Conservation (phyloP, 305 asterid genomes). For the Solanum hybrid region DNA sequence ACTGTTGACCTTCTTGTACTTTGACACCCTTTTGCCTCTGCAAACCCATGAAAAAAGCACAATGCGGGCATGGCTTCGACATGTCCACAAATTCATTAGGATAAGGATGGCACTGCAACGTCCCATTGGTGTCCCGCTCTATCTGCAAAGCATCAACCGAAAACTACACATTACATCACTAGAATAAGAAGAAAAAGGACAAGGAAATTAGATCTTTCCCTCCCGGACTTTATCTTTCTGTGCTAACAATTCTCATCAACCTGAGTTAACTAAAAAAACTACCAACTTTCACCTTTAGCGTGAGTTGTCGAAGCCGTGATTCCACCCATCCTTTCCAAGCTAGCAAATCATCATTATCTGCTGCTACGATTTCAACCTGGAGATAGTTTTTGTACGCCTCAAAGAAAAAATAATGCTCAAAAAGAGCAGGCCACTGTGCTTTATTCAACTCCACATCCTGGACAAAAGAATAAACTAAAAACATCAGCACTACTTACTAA, state of each 20-base stretch:
- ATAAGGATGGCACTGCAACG: slow-evolving; percentile 73
- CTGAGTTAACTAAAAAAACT: background rate
- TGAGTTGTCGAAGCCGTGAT: slow-evolving; percentile 69
- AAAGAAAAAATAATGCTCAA: slow-evolving; percentile 67
- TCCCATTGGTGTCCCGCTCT: slow-evolving; percentile 67
- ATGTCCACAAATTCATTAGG: slow-evolving; percentile 56
- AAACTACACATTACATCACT: background rate
- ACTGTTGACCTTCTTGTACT: slow-evolving; percentile 68
- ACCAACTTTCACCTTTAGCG: slow-evolving; percentile 46
- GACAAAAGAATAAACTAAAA: background rate
- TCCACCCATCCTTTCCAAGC: slow-evolving; percentile 95
- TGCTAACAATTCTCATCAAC: background rate
- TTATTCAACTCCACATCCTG: slow-evolving; percentile 80
- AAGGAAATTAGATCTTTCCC: background rate
- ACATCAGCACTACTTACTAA: background rate
- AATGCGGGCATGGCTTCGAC: slow-evolving; percentile 49
- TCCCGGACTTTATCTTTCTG: background rate
- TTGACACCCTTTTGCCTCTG: slow-evolving; percentile 63
- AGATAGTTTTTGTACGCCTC: slow-evolving; percentile 73
- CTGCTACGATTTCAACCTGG: slow-evolving; percentile 65
- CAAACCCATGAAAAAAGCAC: slow-evolving; percentile 69
- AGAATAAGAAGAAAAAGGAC: background rate
- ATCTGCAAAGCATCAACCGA: slow-evolving; percentile 42
- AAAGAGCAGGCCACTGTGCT: slow-evolving; percentile 50
- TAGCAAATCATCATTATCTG: slow-evolving; percentile 63